phyloP scores from a whole-genome alignment of 345 rosid species.

The Rhodamnia rubescens region DNA sequence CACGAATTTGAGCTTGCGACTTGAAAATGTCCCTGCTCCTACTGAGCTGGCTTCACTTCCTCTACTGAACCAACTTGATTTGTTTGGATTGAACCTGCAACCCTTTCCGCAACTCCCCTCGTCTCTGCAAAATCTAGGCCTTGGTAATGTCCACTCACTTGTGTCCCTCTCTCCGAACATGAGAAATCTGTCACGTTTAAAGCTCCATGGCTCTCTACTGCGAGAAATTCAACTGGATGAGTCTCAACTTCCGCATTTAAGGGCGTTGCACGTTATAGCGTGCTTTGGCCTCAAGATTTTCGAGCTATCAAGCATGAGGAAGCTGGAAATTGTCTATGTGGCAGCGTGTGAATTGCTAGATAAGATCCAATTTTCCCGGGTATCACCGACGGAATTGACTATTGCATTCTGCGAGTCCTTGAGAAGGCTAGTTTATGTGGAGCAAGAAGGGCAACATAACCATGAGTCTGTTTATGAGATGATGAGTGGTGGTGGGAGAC shows the following conservation, averaged over 20 bases:
- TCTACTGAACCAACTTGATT: not conserved
- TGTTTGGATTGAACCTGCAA: not conserved
- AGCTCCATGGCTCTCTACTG: accelerated
- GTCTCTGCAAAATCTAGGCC: not conserved
- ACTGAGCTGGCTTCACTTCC: not conserved
- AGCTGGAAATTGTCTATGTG: not conserved
- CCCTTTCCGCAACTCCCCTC: not conserved
- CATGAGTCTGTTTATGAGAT: not conserved
- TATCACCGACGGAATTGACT: accelerated
- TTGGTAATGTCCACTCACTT: not conserved
- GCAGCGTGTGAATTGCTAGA: not conserved
- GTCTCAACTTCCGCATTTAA: not conserved
- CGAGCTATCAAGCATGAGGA: not conserved
- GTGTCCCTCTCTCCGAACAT: accelerated
- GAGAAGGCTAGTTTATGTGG: accelerated
- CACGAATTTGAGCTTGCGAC: not conserved
- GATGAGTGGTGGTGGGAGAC: not conserved
- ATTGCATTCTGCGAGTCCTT: accelerated
- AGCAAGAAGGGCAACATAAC: not conserved
- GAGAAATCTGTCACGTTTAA: not conserved
- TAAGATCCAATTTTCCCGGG: not conserved
- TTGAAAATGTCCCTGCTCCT: not conserved
- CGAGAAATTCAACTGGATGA: not conserved
- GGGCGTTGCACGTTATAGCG: too few relatives aligned
- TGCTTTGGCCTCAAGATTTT: not conserved